Base-by-base conservation (phyloP, 371 early-diverging fungal genomes). In the Circinella minor region DNA sequence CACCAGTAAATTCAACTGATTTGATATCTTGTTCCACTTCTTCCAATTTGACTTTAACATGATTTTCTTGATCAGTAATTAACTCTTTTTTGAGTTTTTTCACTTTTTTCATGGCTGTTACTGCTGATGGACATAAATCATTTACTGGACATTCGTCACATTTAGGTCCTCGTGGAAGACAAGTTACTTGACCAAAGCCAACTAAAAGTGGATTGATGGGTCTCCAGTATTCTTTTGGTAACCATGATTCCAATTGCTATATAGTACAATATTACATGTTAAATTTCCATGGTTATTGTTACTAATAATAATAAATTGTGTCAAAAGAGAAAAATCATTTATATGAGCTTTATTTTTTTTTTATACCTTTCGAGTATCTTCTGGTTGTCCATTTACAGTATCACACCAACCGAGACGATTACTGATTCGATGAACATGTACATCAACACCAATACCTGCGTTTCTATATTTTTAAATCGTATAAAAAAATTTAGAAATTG, bases 381-480 rank as follows among this genome's bases (percentile, higher is more conserved):
- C 98, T 13, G 94, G 98, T 63, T 82, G 77, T 65, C 76, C 82
- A 61, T 89, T 89, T 60, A 82, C 81, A 36, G 92, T 90, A 39
- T 88, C 84, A 15, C 92, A 91, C 95, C 99, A 96, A 3, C 95
- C 95, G 36, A 99, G 81, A 15, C 98, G 88, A 68, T 98, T 95
- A 34, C 90, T 71, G 46, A 99, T 99, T 47, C 99, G 90, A 81
- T 98, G 96, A 11, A 99, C 99, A 81, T 99, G 99, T 1, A 94
- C 94, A 81, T 99, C 99, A n/a, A 99, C 99, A 13, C 98, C 97
- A 78, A 99, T 98, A 3, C 99, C 99, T 14, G 86, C 75, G 70
- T 91, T 93, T 65, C 86, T 92, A 70, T 46, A 36, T 27, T 51
- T 18, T 8, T 51, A 51, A 13, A 51, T 9, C 37, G 27, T 27